These are phyloP conservation scores for Aspergillus hortae DNA, from an alignment of 2,329 filamentous ascomycete genomes.

Conservation along the genomic window DNA sequence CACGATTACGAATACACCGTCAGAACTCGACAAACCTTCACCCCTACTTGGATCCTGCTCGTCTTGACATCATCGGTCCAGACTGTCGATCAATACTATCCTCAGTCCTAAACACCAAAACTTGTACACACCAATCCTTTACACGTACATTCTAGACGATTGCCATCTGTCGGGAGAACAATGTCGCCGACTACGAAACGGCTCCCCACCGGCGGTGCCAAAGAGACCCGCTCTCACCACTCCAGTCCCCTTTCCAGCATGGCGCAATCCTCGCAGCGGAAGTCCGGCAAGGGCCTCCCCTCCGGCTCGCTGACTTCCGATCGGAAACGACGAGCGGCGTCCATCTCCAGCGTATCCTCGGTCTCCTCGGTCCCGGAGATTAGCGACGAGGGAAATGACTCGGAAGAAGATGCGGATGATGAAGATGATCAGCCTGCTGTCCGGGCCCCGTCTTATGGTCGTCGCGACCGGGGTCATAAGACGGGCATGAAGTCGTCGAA, in stretches of 20 bases:
- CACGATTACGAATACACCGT: conserved; percentile 14
- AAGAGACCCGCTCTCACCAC: conserved; percentile 19
- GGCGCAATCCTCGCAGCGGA: conserved; percentile 22
- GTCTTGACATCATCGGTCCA: background rate
- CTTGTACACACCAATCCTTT: too few relatives aligned
- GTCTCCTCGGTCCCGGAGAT: conserved; percentile 34
- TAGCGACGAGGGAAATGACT: conserved; percentile 35
- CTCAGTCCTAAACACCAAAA: too few relatives aligned
- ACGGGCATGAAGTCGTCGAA: conserved; percentile 35
- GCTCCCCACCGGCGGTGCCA: conserved; percentile 24
- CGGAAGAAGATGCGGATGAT: conserved; percentile 41
- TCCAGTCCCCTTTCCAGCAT: conserved; percentile 22
- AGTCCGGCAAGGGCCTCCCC: conserved; percentile 22
- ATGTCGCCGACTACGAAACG: conserved; percentile 24
- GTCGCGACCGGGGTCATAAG: conserved; percentile 34
- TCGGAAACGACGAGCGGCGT: conserved; percentile 33
- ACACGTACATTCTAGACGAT: too few relatives aligned
- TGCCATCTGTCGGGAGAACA: conserved; percentile 1
- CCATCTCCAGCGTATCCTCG: conserved; percentile 36
- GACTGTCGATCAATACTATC: too few relatives aligned
- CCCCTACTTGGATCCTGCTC: conserved; percentile 1
- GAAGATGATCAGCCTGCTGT: conserved; percentile 41
- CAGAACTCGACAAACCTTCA: conserved; percentile 6
- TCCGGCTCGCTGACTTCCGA: conserved; percentile 20
- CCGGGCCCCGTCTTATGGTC: conserved; percentile 42